Evolutionary conservation across 176 grass and related monocot genomes (phyloP).

Genomic region (Hsuehochloa calcarea): DNA sequence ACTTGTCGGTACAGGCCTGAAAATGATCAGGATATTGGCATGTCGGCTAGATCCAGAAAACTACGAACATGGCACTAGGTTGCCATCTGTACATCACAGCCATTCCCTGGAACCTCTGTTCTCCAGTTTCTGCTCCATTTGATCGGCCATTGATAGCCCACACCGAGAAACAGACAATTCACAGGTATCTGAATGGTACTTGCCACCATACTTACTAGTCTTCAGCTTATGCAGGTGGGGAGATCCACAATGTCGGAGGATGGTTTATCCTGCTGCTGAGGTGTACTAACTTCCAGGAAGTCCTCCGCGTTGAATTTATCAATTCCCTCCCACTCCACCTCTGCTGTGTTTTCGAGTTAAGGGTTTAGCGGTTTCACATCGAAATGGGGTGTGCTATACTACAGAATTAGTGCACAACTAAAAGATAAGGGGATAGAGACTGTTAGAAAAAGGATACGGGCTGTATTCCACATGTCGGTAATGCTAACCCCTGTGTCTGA

Average conservation of each 20-base stretch:
- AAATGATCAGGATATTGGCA: conserved; percentile 5
- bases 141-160: neutral
- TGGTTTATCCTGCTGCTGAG: conserved; percentile 41
- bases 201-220: neutral
- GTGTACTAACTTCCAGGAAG: conserved; percentile 54
- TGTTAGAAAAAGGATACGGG: conserved; percentile 72
- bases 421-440: neutral
- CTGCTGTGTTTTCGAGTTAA: conserved; percentile 46
- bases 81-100: conserved; percentile 46
- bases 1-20: neutral
- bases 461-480: conserved; percentile 81
- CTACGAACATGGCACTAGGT: neutral
- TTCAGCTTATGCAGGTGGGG: conserved; percentile 39
- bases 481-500: conserved; percentile 84
- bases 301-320: conserved; percentile 46
- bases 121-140: neutral
- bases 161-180: neutral
- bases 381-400: neutral
- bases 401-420: neutral
- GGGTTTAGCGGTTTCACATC: conserved; percentile 15
- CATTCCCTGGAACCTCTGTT: conserved; percentile 22
- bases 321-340: conserved; percentile 52
- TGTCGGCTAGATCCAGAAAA: neutral
- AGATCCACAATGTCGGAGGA: conserved; percentile 2
- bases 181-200: neutral